A percentile compares a stretch with the other conserved stretches of the same genome.
These are phyloP conservation scores for Dioscorea alata DNA, from an alignment of 106 monocot genomes.

Conservation along the genomic window DNA sequence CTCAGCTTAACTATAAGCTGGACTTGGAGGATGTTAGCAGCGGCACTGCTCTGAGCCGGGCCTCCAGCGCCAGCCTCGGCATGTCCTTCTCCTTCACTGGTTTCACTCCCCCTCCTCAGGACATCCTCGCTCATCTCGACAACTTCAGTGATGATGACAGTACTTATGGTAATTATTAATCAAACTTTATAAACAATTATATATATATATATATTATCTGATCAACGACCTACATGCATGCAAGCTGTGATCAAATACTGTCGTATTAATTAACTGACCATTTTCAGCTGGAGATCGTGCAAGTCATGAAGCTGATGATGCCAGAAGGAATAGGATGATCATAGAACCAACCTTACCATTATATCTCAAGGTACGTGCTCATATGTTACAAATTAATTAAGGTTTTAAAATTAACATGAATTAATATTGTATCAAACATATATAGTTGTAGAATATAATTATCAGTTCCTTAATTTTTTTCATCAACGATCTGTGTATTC, in stretches of 20 bases:
- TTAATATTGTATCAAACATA: not conserved
- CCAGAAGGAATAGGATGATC: slow-evolving; percentile 26
- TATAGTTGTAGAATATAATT: not conserved
- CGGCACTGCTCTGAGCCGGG: slow-evolving; percentile 51
- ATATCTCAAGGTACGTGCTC: slow-evolving; percentile 45
- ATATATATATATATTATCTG: too few species aligned
- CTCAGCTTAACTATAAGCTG: slow-evolving; percentile 40
- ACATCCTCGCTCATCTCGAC: slow-evolving; percentile 20
- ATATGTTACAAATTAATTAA: not conserved
- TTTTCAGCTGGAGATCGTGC: slow-evolving; percentile 26
- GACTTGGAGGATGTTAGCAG: slow-evolving; percentile 68
- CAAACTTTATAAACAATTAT: too few species aligned
- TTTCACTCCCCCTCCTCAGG: slow-evolving; percentile 56
- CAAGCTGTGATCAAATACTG: too few species aligned
- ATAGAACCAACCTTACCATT: slow-evolving; percentile 55
- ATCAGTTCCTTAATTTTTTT: not conserved
- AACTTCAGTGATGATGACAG: slow-evolving; percentile 45
- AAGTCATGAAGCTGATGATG: slow-evolving; percentile 12
- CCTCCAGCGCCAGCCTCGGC: slow-evolving; percentile 74
- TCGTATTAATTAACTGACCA: not conserved
- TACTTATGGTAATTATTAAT: slow-evolving; percentile 17
- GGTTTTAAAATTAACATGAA: not conserved
- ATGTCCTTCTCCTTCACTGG: slow-evolving; percentile 83
- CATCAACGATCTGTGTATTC: not conserved
- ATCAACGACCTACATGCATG: too few species aligned